Conservation (phyloP, 257 asterid species). For the Salvia miltiorrhiza region DNA sequence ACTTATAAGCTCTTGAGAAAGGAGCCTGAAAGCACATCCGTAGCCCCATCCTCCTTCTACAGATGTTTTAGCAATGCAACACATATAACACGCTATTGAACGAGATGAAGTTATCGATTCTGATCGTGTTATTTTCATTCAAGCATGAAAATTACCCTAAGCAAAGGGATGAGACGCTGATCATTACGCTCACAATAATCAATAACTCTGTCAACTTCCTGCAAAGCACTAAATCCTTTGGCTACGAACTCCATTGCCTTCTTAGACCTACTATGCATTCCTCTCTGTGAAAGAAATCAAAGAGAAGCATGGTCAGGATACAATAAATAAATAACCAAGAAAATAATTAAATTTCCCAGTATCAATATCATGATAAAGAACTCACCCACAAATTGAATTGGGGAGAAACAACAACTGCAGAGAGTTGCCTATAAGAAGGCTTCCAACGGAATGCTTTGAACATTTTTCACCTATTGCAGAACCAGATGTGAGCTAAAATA, state of each 20-base stretch:
- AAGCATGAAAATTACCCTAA: constrained; percentile 46
- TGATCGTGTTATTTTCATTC: neutral
- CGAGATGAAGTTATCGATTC: neutral
- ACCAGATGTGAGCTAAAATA: constrained; percentile 5
- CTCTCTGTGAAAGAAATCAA: constrained; percentile 38
- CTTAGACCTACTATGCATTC: constrained; percentile 84
- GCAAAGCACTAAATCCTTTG: constrained; percentile 79
- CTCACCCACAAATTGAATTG: constrained; percentile 44
- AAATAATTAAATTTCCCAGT: neutral
- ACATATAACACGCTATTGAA: neutral
- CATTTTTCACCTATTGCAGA: constrained; percentile 32
- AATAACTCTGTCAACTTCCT: constrained; percentile 93
- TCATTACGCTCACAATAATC: constrained; percentile 80
- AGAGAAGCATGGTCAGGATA: neutral
- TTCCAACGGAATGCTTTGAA: constrained; percentile 38
- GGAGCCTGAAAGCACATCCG: neutral
- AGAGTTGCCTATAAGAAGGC: constrained; percentile 25
- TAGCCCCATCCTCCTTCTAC: neutral
- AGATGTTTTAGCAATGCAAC: neutral
- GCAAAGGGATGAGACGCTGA: constrained; percentile 75
- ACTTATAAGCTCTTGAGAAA: too few species aligned
- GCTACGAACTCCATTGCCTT: constrained; percentile 85
- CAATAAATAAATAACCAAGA: constrained; percentile 8
- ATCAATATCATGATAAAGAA: neutral
- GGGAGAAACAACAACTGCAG: constrained; percentile 24